Evolutionary conservation across 2,329 filamentous ascomycete genomes (phyloP).

Genomic region (Scedosporium dehoogii): DNA sequence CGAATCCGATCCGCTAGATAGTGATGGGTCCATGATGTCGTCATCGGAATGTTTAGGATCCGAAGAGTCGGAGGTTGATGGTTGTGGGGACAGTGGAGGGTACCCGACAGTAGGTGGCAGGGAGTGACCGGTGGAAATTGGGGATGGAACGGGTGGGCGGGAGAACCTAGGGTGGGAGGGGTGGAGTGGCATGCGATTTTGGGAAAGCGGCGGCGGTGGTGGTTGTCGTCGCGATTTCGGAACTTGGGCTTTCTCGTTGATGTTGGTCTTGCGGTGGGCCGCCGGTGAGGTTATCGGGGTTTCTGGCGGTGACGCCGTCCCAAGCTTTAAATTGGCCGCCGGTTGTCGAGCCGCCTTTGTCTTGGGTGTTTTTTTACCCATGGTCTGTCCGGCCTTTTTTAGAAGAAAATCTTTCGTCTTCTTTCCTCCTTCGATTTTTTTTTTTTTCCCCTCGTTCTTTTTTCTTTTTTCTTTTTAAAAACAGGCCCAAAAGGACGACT

Average conservation of each 20-base stretch:
- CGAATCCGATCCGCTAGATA: constrained; percentile 6
- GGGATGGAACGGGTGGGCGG: neutral
- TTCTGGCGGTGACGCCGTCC: constrained; percentile 6
- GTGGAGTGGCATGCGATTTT: neutral
- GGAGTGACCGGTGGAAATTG: neutral
- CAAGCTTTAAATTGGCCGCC: constrained; percentile 1
- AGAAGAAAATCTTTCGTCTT: neutral
- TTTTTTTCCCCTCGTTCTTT: neutral
- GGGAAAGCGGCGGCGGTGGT: neutral
- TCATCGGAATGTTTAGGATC: neutral
- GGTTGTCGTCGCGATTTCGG: neutral
- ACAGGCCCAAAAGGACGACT: neutral
- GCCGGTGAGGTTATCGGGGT: constrained; percentile 6
- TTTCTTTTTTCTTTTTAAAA: neutral
- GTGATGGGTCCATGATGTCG: neutral
- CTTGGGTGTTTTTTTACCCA: neutral
- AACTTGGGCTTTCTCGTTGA: neutral
- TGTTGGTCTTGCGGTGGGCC: neutral
- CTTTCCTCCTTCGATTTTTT: neutral
- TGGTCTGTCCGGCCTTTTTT: neutral
- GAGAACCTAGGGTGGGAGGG: neutral
- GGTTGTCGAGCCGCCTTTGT: constrained; percentile 2
- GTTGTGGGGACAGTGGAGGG: constrained; percentile 1
- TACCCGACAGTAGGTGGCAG: neutral
- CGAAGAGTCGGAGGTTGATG: neutral